phyloP scores from a whole-genome alignment of 345 rosid genomes.

The Adansonia digitata region DNA sequence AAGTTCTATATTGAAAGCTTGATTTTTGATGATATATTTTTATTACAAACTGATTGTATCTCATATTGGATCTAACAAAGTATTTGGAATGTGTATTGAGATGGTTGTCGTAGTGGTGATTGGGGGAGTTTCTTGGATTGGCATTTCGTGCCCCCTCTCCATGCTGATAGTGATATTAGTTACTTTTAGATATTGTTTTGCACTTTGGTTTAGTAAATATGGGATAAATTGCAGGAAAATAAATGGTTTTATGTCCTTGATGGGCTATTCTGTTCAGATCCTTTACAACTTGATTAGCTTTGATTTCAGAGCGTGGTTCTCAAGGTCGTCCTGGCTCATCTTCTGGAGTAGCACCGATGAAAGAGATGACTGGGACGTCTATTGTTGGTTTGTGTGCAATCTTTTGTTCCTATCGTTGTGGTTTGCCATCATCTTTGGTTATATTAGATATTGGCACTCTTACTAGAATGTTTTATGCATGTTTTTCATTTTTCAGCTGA shows the following conservation, averaged over 20 bases:
- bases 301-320: slow-evolving; percentile 52
- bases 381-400: slow-evolving; percentile 40
- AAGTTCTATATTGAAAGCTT: neutral
- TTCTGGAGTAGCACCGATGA: slow-evolving; percentile 32
- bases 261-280: neutral
- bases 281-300: slow-evolving; percentile 6
- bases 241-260: slow-evolving; percentile 2
- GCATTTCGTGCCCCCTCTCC: neutral
- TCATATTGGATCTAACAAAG: slow-evolving; percentile 2
- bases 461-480: no score
- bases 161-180: neutral
- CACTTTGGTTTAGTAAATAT: neutral
- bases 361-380: slow-evolving; percentile 42
- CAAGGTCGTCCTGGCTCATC: slow-evolving; percentile 52
- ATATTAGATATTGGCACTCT: neutral
- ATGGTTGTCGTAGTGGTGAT: no score
- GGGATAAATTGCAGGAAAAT: neutral
- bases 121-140: neutral
- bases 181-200: neutral
- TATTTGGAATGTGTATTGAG: neutral
- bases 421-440: neutral
- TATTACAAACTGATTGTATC: neutral
- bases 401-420: neutral
- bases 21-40: neutral
- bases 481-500: slow-evolving; percentile 33